Base-by-base conservation (phyloP, 2,329 filamentous ascomycete genomes). In the Venturia carpophila region DNA sequence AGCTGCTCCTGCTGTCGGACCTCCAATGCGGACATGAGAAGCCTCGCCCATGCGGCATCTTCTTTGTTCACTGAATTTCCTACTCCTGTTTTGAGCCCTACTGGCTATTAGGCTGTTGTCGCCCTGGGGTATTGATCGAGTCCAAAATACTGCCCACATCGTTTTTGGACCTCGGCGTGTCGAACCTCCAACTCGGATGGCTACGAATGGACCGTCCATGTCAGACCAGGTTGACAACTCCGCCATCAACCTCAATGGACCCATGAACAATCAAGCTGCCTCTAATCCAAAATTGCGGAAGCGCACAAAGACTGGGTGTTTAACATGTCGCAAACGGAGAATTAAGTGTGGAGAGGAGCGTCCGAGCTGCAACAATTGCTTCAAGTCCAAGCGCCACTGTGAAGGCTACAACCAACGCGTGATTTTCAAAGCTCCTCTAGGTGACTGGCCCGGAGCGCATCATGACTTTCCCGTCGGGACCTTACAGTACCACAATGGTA, bases 271-370 rank as follows among this genome's bases (percentile, higher is more conserved):
- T 13, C 52, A 58, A 58, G 52, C 27, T 9, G 52, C 19, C n/a
- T 58, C 63, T 3, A 68, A 66, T 45, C n/a, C 68, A 64, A 75
- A 75, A 68, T 72, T 75, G 71, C 73, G 75, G 65, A 77, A 77
- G 69, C 73, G 92, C 71, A 96, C 92, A 63, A 97, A 97, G 78
- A 96, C 92, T 1, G 92, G 92, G 17, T 97, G 92, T 74, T 78
- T 96, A 67, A 97, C 94, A 66, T 99, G 94, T 77, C 89, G 94
- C 68, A 93, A 90, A 77, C 88, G 94, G 64, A 89, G 94, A 68
- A 97, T 99, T 77, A 99, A 97, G 77, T 99, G 94, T 75, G 94
- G 94, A 68, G 94, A 97, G 75, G 90, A 91, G 71, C 84, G 88
- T 62, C 91, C 91, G 34, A 88, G 83, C 37, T 94, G 91, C 76